Evolutionary conservation across 768 basidiomycete genomes (phyloP).

Genomic region (Zangia roseola): DNA sequence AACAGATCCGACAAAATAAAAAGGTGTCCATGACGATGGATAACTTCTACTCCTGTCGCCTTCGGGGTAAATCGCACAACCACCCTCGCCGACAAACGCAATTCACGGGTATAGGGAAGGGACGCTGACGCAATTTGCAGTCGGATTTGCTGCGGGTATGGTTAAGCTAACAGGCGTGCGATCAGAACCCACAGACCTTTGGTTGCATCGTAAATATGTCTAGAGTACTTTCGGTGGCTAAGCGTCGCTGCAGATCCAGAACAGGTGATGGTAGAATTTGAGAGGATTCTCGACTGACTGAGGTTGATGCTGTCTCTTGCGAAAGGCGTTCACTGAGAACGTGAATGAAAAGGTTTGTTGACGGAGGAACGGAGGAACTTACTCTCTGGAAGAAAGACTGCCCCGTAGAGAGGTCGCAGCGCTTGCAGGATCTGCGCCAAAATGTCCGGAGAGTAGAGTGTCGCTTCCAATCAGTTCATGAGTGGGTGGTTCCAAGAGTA

Average conservation of each 20-base stretch:
- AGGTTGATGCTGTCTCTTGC: slow-evolving; percentile 55
- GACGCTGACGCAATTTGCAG: slow-evolving; percentile 85
- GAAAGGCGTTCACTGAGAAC: slow-evolving; percentile 56
- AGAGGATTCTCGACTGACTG: slow-evolving; percentile 52
- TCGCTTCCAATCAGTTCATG: slow-evolving; percentile 2
- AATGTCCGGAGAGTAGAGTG: slow-evolving; percentile 22
- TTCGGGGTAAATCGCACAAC: slow-evolving; percentile 75
- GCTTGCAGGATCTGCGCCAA: slow-evolving; percentile 35
- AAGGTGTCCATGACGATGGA: slow-evolving; percentile 77
- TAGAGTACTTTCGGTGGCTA: slow-evolving; percentile 74
- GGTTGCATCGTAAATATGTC: slow-evolving; percentile 96
- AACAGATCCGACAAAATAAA: slow-evolving; percentile 93
- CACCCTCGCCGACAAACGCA: slow-evolving; percentile 72
- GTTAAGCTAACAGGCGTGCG: slow-evolving; percentile 1
- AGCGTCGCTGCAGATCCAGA: slow-evolving; percentile 74
- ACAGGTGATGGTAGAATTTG: slow-evolving; percentile 56
- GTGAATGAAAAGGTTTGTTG: slow-evolving; percentile 6
- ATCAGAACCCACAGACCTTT: slow-evolving; percentile 52
- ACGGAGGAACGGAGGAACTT: slow-evolving; percentile 23
- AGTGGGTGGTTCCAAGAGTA: background rate
- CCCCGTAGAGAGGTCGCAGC: slow-evolving; percentile 51
- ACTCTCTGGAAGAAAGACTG: slow-evolving; percentile 58
- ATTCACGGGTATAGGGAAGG: slow-evolving; percentile 73
- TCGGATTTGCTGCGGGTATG: slow-evolving; percentile 65
- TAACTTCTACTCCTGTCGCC: slow-evolving; percentile 68